A percentile compares a stretch with the other conserved stretches of the same genome.
Evolutionary conservation across 1,139 yeast genomes (phyloP).

Genomic region (Protomyces arabidopsidicola): DNA sequence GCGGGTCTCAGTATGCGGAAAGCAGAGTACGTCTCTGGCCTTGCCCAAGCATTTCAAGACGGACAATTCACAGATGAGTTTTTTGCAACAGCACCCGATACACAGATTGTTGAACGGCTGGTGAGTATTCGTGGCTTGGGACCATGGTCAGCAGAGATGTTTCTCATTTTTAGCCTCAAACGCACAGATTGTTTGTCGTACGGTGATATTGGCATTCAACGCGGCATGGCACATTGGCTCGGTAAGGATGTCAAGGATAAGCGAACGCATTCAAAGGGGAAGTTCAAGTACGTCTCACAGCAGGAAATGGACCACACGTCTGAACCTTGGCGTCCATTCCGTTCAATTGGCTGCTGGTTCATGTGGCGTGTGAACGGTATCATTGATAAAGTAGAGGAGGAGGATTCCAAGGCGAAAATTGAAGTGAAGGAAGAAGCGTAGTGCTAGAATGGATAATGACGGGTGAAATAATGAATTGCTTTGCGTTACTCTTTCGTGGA

Average conservation of each 20-base stretch:
- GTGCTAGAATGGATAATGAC: no score
- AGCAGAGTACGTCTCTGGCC: constrained; percentile 47
- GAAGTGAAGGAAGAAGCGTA: no score
- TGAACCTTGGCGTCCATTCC: constrained; percentile 58
- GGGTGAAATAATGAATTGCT: no score
- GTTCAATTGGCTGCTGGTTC: constrained; percentile 59
- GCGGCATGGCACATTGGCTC: constrained; percentile 19
- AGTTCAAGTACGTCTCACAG: constrained; percentile 37
- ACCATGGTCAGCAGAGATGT: constrained; percentile 89
- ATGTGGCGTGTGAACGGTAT: constrained; percentile 50
- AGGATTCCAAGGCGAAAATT: not conserved
- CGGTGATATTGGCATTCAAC: constrained; percentile 76
- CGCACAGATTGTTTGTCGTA: constrained; percentile 67
- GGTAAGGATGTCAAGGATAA: constrained; percentile 17
- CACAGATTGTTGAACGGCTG: constrained; percentile 54
- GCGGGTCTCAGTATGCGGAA: constrained; percentile 73
- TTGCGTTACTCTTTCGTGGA: not conserved
- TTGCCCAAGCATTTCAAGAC: constrained; percentile 41
- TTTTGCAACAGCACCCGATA: constrained; percentile 40
- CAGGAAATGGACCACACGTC: constrained; percentile 50
- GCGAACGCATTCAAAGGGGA: constrained; percentile 10
- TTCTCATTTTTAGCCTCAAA: constrained; percentile 57
- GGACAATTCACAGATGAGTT: constrained; percentile 36
- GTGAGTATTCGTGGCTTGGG: constrained; percentile 75
- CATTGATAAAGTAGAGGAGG: not conserved